Conservation (phyloP, 192 early-diverging fungal species). For the Coemansia sp. region DNA sequence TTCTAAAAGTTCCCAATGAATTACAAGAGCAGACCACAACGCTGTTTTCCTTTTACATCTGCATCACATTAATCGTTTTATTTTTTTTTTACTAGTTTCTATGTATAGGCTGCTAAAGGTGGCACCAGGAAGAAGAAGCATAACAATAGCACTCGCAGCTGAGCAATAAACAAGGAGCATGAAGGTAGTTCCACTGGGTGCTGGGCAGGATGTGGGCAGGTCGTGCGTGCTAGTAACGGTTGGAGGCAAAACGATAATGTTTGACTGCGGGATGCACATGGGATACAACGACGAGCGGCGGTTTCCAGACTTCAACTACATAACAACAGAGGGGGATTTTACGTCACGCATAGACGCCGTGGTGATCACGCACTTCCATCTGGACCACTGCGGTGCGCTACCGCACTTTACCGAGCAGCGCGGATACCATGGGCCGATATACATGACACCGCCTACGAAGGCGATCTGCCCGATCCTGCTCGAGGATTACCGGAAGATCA, state of each 20-base stretch:
- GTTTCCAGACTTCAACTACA: constrained; percentile 95
- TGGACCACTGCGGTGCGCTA: constrained; percentile 98
- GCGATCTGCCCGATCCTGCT: constrained; percentile 94
- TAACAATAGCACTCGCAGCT: too few relatives aligned
- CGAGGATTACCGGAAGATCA: constrained; percentile 93
- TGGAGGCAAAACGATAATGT: constrained; percentile 83
- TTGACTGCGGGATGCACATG: constrained; percentile 96
- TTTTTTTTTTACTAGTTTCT: neutral
- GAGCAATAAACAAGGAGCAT: constrained; percentile 24
- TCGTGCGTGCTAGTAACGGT: constrained; percentile 80
- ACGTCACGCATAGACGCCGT: constrained; percentile 86
- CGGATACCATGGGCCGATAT: constrained; percentile 94
- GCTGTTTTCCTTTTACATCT: neutral
- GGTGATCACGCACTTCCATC: constrained; percentile 96
- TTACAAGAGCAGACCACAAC: too few relatives aligned
- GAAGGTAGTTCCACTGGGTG: constrained; percentile 63
- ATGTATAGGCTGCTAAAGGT: too few relatives aligned
- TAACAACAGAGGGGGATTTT: constrained; percentile 79
- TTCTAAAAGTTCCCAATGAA: neutral
- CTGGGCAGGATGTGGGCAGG: constrained; percentile 89
- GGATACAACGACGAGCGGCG: constrained; percentile 89
- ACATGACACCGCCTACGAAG: constrained; percentile 97
- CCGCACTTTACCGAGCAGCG: constrained; percentile 95
- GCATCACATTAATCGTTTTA: neutral
- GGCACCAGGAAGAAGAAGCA: too few relatives aligned